Evolutionary conservation across 2,329 filamentous ascomycete species (phyloP).

Genomic region (Fusarium armeniacum): DNA sequence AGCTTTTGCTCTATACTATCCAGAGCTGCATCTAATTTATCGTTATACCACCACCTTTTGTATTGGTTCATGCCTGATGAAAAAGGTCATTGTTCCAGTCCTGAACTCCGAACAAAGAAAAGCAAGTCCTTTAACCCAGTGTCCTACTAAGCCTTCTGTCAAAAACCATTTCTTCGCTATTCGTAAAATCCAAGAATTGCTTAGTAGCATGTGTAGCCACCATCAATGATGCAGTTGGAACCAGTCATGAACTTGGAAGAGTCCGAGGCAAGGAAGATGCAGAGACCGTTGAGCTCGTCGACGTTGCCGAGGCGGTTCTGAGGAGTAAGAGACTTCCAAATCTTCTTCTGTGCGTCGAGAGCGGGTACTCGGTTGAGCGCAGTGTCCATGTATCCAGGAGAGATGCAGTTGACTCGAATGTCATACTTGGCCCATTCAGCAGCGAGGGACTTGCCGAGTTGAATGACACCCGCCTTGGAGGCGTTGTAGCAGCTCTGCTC

Average conservation of each 20-base stretch:
- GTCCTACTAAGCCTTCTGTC: neutral
- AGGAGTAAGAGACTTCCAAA: slow-evolving; percentile 81
- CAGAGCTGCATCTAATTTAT: slow-evolving; percentile 41
- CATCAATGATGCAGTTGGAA: slow-evolving; percentile 78
- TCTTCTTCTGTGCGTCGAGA: slow-evolving; percentile 84
- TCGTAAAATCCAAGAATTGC: slow-evolving; percentile 18
- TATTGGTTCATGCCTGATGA: slow-evolving; percentile 10
- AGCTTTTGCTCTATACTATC: slow-evolving; percentile 35
- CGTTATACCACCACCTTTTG: slow-evolving; percentile 27
- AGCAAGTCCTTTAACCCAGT: slow-evolving; percentile 16
- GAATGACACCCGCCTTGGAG: slow-evolving; percentile 83
- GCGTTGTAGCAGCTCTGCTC: slow-evolving; percentile 88
- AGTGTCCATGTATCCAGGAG: slow-evolving; percentile 89
- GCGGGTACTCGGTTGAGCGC: slow-evolving; percentile 83
- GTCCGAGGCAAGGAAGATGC: slow-evolving; percentile 81
- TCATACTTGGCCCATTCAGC: slow-evolving; percentile 87
- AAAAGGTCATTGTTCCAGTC: slow-evolving; percentile 23
- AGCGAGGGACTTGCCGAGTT: slow-evolving; percentile 83
- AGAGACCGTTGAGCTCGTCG: slow-evolving; percentile 82
- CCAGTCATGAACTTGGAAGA: slow-evolving; percentile 83
- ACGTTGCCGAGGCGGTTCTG: slow-evolving; percentile 79
- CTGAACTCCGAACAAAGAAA: slow-evolving; percentile 45
- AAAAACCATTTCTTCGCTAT: slow-evolving; percentile 13
- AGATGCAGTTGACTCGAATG: slow-evolving; percentile 88
- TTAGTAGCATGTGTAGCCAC: slow-evolving; percentile 76